phyloP scores from a whole-genome alignment of 495 filamentous ascomycete species.

The Tuber borchii region DNA sequence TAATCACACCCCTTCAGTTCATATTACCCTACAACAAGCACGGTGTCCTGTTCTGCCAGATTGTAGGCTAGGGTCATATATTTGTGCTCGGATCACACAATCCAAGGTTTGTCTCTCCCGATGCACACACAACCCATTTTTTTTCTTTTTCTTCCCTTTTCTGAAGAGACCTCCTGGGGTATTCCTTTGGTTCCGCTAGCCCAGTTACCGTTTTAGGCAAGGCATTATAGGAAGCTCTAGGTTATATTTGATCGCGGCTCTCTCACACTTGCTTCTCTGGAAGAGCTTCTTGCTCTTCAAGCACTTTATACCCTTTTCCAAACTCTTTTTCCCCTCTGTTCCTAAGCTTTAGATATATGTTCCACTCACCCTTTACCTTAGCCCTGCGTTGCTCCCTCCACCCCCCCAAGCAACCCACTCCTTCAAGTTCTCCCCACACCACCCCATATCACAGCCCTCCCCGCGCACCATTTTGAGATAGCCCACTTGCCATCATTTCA shows the following conservation, averaged over 20 bases:
- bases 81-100: background rate
- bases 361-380: background rate
- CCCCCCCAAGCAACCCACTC: background rate
- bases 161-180: background rate
- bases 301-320: background rate
- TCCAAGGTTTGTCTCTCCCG: background rate
- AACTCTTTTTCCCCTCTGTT: background rate
- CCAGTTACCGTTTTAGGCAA: background rate
- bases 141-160: background rate
- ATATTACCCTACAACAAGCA: background rate
- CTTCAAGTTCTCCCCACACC: slow-evolving; percentile 4
- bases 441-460: slow-evolving; percentile 16
- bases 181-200: background rate
- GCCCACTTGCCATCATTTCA: slow-evolving; percentile 34
- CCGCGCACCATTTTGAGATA: slow-evolving; percentile 29
- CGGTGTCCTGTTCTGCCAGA: background rate
- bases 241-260: background rate
- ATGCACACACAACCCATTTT: background rate
- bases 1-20: background rate
- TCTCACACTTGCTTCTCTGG: background rate
- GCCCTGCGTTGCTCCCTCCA: background rate
- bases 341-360: background rate
- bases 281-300: background rate
- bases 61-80: background rate
- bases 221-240: background rate